These are phyloP conservation scores for Cyberlindnera americana DNA, from an alignment of 805 yeast genomes.

Conservation along the genomic window DNA sequence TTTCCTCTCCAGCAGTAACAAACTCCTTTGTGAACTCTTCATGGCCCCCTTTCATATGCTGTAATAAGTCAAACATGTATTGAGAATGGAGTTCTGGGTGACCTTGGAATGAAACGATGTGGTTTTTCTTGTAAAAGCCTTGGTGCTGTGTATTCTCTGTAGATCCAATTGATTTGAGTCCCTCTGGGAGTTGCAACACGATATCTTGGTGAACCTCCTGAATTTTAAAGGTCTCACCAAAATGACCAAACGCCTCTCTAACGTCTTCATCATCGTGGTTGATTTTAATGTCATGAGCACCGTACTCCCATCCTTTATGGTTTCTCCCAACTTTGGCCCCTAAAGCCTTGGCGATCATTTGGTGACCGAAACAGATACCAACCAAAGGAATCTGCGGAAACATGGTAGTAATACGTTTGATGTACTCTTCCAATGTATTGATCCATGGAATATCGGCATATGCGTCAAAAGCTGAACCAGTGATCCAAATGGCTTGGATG, in stretches of 20 bases:
- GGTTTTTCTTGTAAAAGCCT: constrained; percentile 54
- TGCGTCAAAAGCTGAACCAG: constrained; percentile 51
- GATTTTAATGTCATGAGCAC: constrained; percentile 48
- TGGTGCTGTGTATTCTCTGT: constrained; percentile 58
- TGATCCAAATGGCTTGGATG: constrained; percentile 43
- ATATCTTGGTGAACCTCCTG: constrained; percentile 60
- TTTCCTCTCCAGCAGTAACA: constrained; percentile 1
- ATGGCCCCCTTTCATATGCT: constrained; percentile 8
- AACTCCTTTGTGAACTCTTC: constrained; percentile 3
- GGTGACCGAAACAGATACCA: constrained; percentile 90
- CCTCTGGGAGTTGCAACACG: constrained; percentile 41
- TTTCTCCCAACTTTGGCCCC: constrained; percentile 59
- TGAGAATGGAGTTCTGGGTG: constrained; percentile 87
- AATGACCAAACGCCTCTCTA: constrained; percentile 21
- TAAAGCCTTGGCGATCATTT: constrained; percentile 62
- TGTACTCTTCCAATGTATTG: constrained; percentile 34
- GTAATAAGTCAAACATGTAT: constrained; percentile 38
- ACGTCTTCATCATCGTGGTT: constrained; percentile 37
- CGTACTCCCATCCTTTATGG: constrained; percentile 70
- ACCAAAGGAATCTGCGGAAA: constrained; percentile 38
- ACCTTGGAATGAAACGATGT: constrained; percentile 74
- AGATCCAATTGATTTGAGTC: constrained; percentile 45
- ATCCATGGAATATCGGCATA: constrained; percentile 44
- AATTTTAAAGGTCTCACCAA: constrained; percentile 32
- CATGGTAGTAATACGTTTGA: constrained; percentile 17